Evolutionary conservation across 1,284 basidiomycete genomes (phyloP), one percentile per base, ranked within the genome.

Genomic region (Cutaneotrichosporon curvatum): DNA sequence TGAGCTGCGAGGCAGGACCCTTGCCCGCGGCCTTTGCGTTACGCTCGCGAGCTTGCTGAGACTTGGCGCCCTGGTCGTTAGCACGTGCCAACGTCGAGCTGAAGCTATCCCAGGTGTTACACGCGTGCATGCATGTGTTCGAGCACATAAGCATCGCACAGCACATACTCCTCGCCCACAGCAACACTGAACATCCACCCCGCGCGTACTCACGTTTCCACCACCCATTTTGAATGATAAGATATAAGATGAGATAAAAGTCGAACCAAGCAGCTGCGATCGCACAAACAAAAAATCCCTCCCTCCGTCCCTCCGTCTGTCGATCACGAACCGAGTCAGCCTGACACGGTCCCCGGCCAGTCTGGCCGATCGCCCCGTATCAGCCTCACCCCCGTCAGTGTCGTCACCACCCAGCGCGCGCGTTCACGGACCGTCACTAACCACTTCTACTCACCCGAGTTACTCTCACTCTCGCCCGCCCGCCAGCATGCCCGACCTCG

Each of bases 41-140:
- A 37, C 56, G 55, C 45, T 65, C 68, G 20, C 66, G 61, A 48
- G 52, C 53, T 33, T 68, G 63, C 33, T 49, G 48, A 32, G 70
- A 53, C 61, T 72, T 72, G 43, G 70, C 70, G 48, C 70, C 70
- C 70, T 71, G n/a, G 46, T n/a, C 15, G 50, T 57, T 23, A 54
- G 54, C 43, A 28, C 25, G 25, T 7, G 25, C 7, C 8, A 7
- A 28, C 25, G 25, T 12, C 7, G 25, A 7, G 25, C 25, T 28
- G 25, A 7, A 7, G 25, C 25, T 28, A 12, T 28, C 8, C 8
- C 25, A 7, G 25, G 7, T 28, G 12, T 28, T 12, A 28, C 25
- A 28, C n/a, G n/a, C n/a, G 25, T 28, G 12, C 25, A 7, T 12
- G 7, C 8, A 12, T 12, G 12, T 28, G 25, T 12, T 28, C 8